A percentile compares a stretch with the other conserved stretches of the same genome.
phyloP scores from a whole-genome alignment of 352 stramenopile genomes.

The Phytopythium ostracodes region DNA sequence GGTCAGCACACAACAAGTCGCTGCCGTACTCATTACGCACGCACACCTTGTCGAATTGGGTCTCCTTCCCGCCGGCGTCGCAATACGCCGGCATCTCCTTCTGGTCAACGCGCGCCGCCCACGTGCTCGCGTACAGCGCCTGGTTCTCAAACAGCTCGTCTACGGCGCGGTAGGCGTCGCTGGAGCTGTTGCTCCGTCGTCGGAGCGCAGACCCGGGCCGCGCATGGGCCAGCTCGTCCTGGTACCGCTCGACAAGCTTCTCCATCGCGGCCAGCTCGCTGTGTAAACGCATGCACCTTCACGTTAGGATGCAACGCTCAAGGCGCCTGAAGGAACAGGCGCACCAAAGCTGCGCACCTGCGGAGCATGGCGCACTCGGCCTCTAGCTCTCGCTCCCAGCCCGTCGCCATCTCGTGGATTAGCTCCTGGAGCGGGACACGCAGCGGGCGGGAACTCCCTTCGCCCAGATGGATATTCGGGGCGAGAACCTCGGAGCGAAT shows the following conservation, averaged over 20 bases:
- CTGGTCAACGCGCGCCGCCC: constrained; percentile 13
- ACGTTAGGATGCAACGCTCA: neutral
- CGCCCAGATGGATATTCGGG: neutral
- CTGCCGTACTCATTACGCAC: neutral
- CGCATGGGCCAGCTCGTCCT: constrained; percentile 35
- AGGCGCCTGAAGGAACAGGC: neutral
- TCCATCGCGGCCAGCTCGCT: constrained; percentile 63
- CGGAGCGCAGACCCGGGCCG: neutral
- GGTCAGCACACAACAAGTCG: neutral
- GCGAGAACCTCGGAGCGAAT: neutral
- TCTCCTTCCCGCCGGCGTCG: constrained; percentile 24
- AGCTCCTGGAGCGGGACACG: neutral
- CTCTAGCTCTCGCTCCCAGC: constrained; percentile 30
- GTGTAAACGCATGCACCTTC: neutral
- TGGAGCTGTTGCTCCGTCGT: constrained; percentile 5
- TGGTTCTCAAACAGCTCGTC: constrained; percentile 64
- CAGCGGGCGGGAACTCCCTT: neutral
- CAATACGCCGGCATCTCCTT: constrained; percentile 22
- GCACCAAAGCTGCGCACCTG: too few species aligned
- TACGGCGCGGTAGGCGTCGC: constrained; percentile 25
- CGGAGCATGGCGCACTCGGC: constrained; percentile 29
- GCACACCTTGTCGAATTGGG: constrained; percentile 36
- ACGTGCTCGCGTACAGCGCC: constrained; percentile 28
- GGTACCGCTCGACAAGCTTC: constrained; percentile 52
- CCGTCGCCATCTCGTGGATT: constrained; percentile 5